Evolutionary conservation across 1,284 basidiomycete genomes (phyloP).

Genomic region (Trichosporon sp.): DNA sequence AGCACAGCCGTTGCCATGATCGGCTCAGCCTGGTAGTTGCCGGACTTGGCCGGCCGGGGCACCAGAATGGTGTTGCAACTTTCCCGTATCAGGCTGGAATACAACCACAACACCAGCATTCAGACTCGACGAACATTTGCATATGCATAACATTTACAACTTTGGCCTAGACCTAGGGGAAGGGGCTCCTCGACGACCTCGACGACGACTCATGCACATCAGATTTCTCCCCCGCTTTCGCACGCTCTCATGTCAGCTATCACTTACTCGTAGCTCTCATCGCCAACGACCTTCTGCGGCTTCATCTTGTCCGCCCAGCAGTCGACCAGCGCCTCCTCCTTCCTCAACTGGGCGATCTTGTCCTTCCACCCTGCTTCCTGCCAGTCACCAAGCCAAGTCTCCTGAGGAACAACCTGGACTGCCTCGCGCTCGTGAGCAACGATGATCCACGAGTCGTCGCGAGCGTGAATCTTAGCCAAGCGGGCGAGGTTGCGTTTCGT

Average conservation of each 20-base stretch:
- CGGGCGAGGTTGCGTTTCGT: background rate
- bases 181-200: background rate
- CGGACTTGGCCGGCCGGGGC: background rate
- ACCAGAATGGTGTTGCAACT: no score
- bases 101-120: no score
- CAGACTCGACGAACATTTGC: no score
- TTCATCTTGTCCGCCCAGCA: background rate
- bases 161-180: background rate
- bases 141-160: no score
- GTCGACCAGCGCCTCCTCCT: background rate
- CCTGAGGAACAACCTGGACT: background rate
- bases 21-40: background rate
- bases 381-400: conserved; percentile 8
- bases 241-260: background rate
- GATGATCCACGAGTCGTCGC: conserved; percentile 9
- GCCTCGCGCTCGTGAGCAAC: conserved; percentile 9
- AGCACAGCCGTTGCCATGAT: background rate
- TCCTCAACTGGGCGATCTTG: background rate
- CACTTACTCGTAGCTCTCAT: conserved; percentile 1
- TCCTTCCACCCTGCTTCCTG: conserved; percentile 7
- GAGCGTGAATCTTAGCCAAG: background rate
- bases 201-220: background rate
- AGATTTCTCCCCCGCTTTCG: background rate
- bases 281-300: background rate
- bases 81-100: background rate